Base-by-base conservation (phyloP, 1,284 basidiomycete species). In the Malassezia nana region DNA sequence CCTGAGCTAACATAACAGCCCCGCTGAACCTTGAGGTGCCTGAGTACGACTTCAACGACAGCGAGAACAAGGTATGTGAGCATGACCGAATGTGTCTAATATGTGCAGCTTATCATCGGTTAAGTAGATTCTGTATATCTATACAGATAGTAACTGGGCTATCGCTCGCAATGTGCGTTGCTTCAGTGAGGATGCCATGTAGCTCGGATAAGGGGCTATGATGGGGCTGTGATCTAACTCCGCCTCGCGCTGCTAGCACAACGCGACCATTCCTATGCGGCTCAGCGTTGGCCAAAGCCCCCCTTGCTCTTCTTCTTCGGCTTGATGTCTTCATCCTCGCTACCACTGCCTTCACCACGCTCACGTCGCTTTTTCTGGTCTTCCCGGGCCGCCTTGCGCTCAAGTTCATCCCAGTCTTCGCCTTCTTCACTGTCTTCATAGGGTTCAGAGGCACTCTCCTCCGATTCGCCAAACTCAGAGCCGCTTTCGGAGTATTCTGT, bases 351-450 rank as follows among this genome's bases (percentile, higher is more conserved):
- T 7, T 59, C 60, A 20, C 65, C 65, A 24, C 59, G 54, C 38
- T 67, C 62, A 2, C 57, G 55, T 4, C 65, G 58, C 60, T 65
- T 67, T 58, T 64, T 65, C 32, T 64, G 62, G 40, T 70, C 68
- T 9, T 67, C 68, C 20, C 61, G 43, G 2, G 66, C 66, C 9
- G 68, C 69, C 57, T 92, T 92, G 43, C 83, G 80, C 76, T 96
- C 91, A 24, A 94, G 78, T 71, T 89, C 89, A 69, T 92, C 90
- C 90, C 89, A 95, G 65, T 92, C 89, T 58, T 91, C 88, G 25
- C 88, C 69, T 46, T 72, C 69, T 26, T 60, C 72, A 35, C 55
- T 58, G 59, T 87, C 86, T 57, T 84, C 86, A 29, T 81, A 83
- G 10, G 82, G 83, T 71, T 83, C 83, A 42, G 82, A 63, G 81